These are phyloP conservation scores for Fusarium nurragi DNA, from an alignment of 2,329 filamentous ascomycete genomes.

Conservation along the genomic window DNA sequence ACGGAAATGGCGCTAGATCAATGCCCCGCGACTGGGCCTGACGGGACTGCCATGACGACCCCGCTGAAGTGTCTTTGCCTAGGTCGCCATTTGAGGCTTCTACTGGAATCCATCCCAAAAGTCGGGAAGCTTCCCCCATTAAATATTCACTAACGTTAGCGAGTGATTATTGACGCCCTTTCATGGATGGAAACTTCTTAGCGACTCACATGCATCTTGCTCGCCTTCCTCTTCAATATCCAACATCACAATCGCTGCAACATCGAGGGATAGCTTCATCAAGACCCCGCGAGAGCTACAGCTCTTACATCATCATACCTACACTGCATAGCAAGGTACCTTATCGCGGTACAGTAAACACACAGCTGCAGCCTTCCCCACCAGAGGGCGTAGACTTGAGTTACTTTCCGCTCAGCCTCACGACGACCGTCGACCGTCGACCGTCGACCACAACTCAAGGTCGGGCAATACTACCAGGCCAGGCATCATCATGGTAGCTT, in stretches of 20 bases:
- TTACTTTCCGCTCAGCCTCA: conserved; percentile 11
- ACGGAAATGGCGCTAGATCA: conserved; percentile 24
- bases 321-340: not conserved
- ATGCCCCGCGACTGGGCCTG: conserved; percentile 32
- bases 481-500: conserved; percentile 49
- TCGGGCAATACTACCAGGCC: not conserved
- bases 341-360: conserved; percentile 17
- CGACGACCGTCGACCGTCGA: conserved; percentile 3
- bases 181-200: conserved; percentile 5
- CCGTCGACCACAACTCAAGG: conserved; percentile 1
- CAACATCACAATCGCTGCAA: not conserved
- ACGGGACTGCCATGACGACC: conserved; percentile 22
- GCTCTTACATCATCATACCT: conserved; percentile 26
- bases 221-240: conserved; percentile 6
- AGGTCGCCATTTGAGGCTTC: conserved; percentile 22
- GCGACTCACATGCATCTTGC: conserved; percentile 6
- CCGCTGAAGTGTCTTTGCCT: conserved; percentile 16
- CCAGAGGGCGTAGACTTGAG: conserved; percentile 11
- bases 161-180: conserved; percentile 16
- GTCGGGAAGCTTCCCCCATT: conserved; percentile 30
- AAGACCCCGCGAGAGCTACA: conserved; percentile 5
- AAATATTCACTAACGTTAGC: conserved; percentile 7
- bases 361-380: conserved; percentile 15
- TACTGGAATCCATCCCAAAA: conserved; percentile 31
- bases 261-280: conserved; percentile 1